A percentile compares a stretch with the other conserved stretches of the same genome.
Evolutionary conservation across 2,329 filamentous ascomycete species (phyloP).

Genomic region (Penicillium sp.): DNA sequence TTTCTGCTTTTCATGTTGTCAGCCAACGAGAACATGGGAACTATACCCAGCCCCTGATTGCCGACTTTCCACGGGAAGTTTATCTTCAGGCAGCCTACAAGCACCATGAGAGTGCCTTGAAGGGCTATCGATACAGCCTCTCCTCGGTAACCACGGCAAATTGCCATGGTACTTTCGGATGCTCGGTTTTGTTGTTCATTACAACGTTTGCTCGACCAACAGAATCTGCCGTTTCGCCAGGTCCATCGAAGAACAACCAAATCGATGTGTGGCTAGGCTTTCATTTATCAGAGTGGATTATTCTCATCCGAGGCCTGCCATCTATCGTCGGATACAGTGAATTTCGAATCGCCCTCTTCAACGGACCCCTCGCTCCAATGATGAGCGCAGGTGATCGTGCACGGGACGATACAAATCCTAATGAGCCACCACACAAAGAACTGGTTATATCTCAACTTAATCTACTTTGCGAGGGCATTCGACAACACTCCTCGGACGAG

Average conservation of each 20-base stretch:
- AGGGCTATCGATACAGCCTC: not conserved
- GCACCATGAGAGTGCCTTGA: not conserved
- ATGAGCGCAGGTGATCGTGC: not conserved
- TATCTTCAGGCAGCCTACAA: not conserved
- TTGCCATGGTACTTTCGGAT: not conserved
- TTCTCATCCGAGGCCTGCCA: not conserved
- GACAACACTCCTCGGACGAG: not conserved
- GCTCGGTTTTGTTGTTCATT: not conserved
- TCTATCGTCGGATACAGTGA: not conserved
- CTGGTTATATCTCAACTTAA: not conserved
- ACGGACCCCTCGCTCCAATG: not conserved
- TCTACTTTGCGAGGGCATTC: not conserved
- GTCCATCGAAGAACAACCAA: not conserved
- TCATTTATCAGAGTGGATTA: not conserved
- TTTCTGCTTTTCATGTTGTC: not conserved
- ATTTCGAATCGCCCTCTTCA: not conserved
- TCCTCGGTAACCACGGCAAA: not conserved
- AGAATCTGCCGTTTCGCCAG: not conserved
- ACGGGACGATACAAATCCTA: not conserved
- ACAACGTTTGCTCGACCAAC: not conserved
- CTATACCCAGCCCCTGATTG: not conserved
- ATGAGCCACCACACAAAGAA: not conserved
- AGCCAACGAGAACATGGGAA: not conserved
- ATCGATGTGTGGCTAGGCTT: not conserved
- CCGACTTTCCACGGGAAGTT: not conserved